A percentile compares a stretch with the other conserved stretches of the same genome.
These are phyloP conservation scores for Huntiella abstrusa DNA, from an alignment of 2,329 filamentous ascomycete species.

Conservation along the genomic window DNA sequence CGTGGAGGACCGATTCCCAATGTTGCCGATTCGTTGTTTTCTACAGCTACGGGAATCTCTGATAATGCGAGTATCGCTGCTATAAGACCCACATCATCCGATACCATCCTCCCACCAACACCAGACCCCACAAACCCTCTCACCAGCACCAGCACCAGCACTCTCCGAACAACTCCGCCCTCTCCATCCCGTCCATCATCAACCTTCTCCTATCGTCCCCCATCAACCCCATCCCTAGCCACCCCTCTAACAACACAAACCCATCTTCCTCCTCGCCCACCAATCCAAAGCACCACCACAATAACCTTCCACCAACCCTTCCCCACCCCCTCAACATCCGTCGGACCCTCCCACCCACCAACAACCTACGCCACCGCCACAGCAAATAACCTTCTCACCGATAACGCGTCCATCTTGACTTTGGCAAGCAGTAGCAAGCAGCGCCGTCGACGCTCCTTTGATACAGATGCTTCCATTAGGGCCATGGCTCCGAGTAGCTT, in stretches of 20 bases:
- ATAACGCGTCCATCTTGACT: conserved; percentile 73
- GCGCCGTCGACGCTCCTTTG: conserved; percentile 57
- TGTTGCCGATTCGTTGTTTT: conserved; percentile 37
- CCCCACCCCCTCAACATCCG: conserved; percentile 45
- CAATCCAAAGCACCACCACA: conserved; percentile 17
- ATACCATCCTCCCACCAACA: conserved; percentile 41
- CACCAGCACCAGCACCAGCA: too few species aligned
- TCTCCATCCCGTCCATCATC: too few species aligned
- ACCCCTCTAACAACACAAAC: conserved; percentile 54
- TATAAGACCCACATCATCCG: background rate
- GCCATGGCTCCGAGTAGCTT: conserved; percentile 68
- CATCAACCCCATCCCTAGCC: conserved; percentile 42
- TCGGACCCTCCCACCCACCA: conserved; percentile 43
- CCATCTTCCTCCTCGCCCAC: conserved; percentile 18
- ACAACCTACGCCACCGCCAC: conserved; percentile 61
- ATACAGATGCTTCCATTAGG: conserved; percentile 71
- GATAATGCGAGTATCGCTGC: conserved; percentile 1
- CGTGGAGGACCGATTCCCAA: conserved; percentile 12
- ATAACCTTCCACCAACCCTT: conserved; percentile 48
- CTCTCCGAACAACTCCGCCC: too few species aligned
- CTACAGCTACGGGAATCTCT: conserved; percentile 23
- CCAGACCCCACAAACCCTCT: conserved; percentile 41
- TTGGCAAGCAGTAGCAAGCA: conserved; percentile 68
- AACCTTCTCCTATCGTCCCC: too few species aligned
- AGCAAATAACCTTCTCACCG: conserved; percentile 63